Evolutionary conservation across 345 rosid genomes (phyloP).

Genomic region (Aegle marmelos): DNA sequence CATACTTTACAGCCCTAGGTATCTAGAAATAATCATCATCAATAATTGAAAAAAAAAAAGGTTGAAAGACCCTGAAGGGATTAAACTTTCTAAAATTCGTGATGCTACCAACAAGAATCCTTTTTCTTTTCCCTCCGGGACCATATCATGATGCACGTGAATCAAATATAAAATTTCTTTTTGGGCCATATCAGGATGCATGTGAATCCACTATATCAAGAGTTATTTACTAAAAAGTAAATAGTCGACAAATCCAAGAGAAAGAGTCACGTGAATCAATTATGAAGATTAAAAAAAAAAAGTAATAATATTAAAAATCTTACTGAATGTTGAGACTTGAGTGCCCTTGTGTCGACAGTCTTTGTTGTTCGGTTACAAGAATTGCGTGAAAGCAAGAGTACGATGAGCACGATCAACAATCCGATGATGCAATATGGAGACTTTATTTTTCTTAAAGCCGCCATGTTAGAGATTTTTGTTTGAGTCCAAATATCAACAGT

Average conservation of each 20-base stretch:
- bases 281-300: neutral
- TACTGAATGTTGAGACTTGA: slow-evolving; percentile 16
- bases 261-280: neutral
- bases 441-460: slow-evolving; percentile 16
- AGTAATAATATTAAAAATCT: slow-evolving; percentile 17
- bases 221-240: neutral
- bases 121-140: neutral
- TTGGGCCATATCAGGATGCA: neutral
- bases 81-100: neutral
- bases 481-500: neutral
- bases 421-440: slow-evolving; percentile 7
- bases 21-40: neutral
- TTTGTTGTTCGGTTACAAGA: neutral
- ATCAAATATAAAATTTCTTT: neutral
- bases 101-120: neutral
- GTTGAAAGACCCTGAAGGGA: neutral
- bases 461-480: neutral
- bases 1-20: no score
- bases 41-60: no score
- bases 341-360: neutral
- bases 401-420: slow-evolving; percentile 13
- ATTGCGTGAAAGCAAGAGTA: slow-evolving; percentile 22
- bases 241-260: neutral
- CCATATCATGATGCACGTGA: neutral
- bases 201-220: neutral